A percentile compares a stretch with the other conserved stretches of the same genome.
Evolutionary conservation across 345 rosid genomes (phyloP).

Genomic region (Isatis tinctoria): DNA sequence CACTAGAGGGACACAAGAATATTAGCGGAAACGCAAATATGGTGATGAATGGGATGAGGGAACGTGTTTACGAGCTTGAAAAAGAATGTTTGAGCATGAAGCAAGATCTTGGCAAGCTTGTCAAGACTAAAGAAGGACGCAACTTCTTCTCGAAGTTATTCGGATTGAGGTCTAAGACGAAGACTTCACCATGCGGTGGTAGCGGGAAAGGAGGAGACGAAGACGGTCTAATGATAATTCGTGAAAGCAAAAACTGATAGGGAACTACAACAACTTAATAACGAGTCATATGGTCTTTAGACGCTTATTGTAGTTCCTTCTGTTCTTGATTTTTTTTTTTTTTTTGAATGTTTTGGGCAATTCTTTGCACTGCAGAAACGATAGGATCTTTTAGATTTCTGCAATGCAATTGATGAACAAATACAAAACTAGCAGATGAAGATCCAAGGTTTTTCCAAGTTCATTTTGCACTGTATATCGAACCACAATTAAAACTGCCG

Average conservation of each 20-base stretch:
- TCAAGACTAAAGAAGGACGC: conserved; percentile 60
- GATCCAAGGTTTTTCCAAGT: neutral
- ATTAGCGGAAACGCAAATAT: conserved; percentile 19
- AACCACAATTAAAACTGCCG: neutral
- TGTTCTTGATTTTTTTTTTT: conserved; percentile 7
- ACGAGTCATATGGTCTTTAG: neutral
- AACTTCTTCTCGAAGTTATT: conserved; percentile 51
- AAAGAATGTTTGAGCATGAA: conserved; percentile 76
- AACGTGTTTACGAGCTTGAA: conserved; percentile 69
- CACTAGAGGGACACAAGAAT: conserved; percentile 35
- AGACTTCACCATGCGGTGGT: conserved; percentile 24
- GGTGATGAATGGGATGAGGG: conserved; percentile 53
- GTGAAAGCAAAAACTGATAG: conserved; percentile 20
- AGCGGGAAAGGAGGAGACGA: neutral
- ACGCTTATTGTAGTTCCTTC: conserved; percentile 1
- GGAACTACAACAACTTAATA: neutral
- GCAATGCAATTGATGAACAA: neutral
- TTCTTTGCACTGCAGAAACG: neutral
- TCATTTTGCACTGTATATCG: neutral
- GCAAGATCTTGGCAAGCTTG: conserved; percentile 67
- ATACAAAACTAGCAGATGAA: too few relatives aligned
- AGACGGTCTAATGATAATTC: neutral
- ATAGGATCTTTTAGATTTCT: neutral
- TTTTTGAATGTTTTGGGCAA: neutral
- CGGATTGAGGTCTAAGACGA: conserved; percentile 39